Evolutionary conservation across 2,329 filamentous ascomycete genomes (phyloP).

Genomic region (Penicillium sp.): DNA sequence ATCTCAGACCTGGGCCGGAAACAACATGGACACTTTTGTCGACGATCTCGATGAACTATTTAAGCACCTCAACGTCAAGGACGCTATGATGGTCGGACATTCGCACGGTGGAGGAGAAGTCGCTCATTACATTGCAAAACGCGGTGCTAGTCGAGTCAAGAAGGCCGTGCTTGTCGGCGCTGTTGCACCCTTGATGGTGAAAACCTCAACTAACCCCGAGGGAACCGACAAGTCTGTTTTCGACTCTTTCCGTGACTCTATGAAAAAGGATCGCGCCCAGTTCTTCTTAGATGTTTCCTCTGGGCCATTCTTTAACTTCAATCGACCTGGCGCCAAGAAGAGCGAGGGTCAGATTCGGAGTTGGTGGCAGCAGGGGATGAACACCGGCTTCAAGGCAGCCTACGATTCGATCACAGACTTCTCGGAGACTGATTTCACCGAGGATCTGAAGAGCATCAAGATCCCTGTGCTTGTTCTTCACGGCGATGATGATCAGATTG

Average conservation of each 20-base stretch:
- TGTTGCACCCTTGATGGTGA: slow-evolving; percentile 43
- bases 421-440: slow-evolving; percentile 48
- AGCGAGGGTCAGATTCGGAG: slow-evolving; percentile 45
- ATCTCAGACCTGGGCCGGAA: slow-evolving; percentile 45
- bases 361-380: slow-evolving; percentile 49
- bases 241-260: slow-evolving; percentile 43
- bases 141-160: slow-evolving; percentile 43
- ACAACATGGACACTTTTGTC: slow-evolving; percentile 47
- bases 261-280: slow-evolving; percentile 40
- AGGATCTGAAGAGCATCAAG: slow-evolving; percentile 45
- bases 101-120: slow-evolving; percentile 51
- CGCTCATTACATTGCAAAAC: slow-evolving; percentile 39
- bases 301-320: slow-evolving; percentile 44
- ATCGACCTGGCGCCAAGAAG: slow-evolving; percentile 34
- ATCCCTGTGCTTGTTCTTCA: slow-evolving; percentile 48
- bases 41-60: slow-evolving; percentile 45
- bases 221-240: slow-evolving; percentile 44
- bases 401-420: slow-evolving; percentile 49
- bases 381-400: slow-evolving; percentile 41
- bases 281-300: slow-evolving; percentile 44
- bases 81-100: slow-evolving; percentile 45
- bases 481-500: slow-evolving; percentile 49
- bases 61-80: slow-evolving; percentile 39
- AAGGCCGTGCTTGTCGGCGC: slow-evolving; percentile 47
- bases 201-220: slow-evolving; percentile 39